phyloP scores from a whole-genome alignment of 139 green algal genomes.

The Dunaliella primolecta region DNA sequence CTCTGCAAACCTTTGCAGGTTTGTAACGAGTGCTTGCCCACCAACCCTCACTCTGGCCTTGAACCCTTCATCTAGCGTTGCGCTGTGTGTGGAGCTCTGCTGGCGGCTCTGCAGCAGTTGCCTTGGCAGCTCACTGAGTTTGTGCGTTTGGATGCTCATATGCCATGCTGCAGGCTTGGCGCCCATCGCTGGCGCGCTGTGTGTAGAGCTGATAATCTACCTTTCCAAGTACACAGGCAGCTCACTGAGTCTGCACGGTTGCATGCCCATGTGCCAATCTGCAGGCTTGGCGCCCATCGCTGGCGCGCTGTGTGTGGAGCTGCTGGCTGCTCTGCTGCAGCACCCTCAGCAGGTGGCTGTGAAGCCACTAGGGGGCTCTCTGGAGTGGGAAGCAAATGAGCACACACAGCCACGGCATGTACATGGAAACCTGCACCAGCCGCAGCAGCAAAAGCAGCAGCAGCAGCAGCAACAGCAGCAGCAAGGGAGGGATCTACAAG shows the following conservation, averaged over 20 bases:
- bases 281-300: conserved; percentile 91
- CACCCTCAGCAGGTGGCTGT: conserved; percentile 59
- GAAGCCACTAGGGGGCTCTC: conserved; percentile 31
- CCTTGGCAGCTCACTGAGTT: too few relatives aligned
- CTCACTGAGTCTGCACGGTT: too few relatives aligned
- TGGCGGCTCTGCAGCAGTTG: too few relatives aligned
- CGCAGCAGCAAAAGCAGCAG: conserved; percentile 3
- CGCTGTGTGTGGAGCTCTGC: too few relatives aligned
- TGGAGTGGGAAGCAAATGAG: background rate
- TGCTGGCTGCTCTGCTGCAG: conserved; percentile 77
- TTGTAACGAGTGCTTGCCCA: too few relatives aligned
- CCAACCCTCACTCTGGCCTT: too few relatives aligned
- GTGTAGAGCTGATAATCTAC: conserved; percentile 11
- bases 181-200: conserved; percentile 78
- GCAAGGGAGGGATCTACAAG: background rate
- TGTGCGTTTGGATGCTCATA: too few relatives aligned
- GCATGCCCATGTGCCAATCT: too few relatives aligned
- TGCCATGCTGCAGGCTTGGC: conserved; percentile 93
- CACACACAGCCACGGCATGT: too few relatives aligned
- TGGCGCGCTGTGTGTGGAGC: conserved; percentile 83
- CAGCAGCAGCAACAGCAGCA: background rate
- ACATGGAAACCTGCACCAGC: conserved; percentile 11
- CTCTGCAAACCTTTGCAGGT: too few relatives aligned
- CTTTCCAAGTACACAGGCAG: conserved; percentile 22
- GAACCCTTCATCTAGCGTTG: too few relatives aligned